phyloP scores from a whole-genome alignment of 2,329 filamentous ascomycete species.

The Claviceps arundinis region DNA sequence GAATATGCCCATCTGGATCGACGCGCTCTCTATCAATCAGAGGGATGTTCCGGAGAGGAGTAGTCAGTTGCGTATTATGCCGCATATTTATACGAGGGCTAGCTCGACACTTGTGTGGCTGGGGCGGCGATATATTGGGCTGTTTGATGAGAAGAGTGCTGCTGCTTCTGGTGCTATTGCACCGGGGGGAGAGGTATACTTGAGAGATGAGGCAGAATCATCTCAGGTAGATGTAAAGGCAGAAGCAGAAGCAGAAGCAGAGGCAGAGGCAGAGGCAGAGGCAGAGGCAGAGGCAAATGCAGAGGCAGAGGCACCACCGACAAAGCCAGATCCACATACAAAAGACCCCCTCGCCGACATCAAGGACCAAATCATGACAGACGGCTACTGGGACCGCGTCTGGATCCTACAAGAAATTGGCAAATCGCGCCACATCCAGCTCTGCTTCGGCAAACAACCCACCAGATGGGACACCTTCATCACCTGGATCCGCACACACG shows the following conservation, averaged over 20 bases:
- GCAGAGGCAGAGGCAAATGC: not conserved
- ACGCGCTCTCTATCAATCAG: conserved; percentile 10
- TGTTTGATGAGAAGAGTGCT: not conserved
- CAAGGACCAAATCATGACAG: conserved; percentile 2
- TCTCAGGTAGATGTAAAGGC: too few species aligned
- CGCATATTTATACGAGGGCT: conserved; percentile 10
- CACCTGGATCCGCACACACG: conserved; percentile 5
- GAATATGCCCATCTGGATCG: conserved; percentile 10
- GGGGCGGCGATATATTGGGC: conserved; percentile 3
- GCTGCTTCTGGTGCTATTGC: not conserved
- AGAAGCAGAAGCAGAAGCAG: too few species aligned
- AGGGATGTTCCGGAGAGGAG: conserved; percentile 7
- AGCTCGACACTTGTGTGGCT: conserved; percentile 10
- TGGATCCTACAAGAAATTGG: conserved; percentile 11
- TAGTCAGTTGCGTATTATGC: conserved; percentile 11
- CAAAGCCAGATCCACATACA: not conserved
- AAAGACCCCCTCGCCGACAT: not conserved
- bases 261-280: not conserved
- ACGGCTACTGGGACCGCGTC: conserved; percentile 8
- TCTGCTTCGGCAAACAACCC: conserved; percentile 5
- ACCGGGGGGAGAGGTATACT: too few species aligned
- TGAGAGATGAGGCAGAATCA: too few species aligned
- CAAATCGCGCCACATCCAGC: conserved; percentile 6
- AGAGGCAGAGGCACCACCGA: not conserved
- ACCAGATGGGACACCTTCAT: conserved; percentile 6